Base-by-base conservation (phyloP, 257 asterid genomes). In the Apocynum venetum region DNA sequence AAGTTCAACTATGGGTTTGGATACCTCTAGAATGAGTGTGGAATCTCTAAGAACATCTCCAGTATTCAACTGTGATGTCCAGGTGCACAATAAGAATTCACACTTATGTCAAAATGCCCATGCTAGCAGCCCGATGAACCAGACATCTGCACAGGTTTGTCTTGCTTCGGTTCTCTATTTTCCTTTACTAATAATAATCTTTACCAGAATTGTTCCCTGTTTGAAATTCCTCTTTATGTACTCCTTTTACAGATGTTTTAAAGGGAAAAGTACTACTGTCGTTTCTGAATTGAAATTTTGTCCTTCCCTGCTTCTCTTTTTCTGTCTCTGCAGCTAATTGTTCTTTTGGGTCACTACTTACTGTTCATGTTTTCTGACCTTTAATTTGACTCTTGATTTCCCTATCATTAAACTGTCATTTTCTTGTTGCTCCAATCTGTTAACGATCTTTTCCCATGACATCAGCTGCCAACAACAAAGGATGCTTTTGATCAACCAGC, bases 101-200 rank as follows among this genome's bases (percentile, higher is more conserved):
- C 87, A 78, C 75, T 6, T 77, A 6, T 81, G 69, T 79, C 67
- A 72, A 64, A 84, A 66, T 75, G 84, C 83, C 64, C 91, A 84
- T 83, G 81, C 86, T 57, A 74, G 90, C 79, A 67, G 60, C 80
- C 79, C 89, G 35, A n/a, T 51, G n/a, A 76, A 84, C 73, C 78
- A 76, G 65, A 73, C 78, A 41, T 72, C 91, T 43, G 79, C 78
- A 80, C 87, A 86, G 98, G 98, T 94, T 83, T 76, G 88, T 79
- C 31, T 40, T 41, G 17, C 77, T 65, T 65, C 79, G 0, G 3
- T 76, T 52, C 80, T 46, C 4, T 0, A 15, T 61, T 60, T 60
- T 56, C 9, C 35, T 47, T 35, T 7, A 43, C 31, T 59, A 43
- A 67, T 40, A 41, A 43, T 43, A 41, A 40, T 51, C 14, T 57